Evolutionary conservation across 129 eudicot genomes (phyloP).

Genomic region (Mikania micrantha): DNA sequence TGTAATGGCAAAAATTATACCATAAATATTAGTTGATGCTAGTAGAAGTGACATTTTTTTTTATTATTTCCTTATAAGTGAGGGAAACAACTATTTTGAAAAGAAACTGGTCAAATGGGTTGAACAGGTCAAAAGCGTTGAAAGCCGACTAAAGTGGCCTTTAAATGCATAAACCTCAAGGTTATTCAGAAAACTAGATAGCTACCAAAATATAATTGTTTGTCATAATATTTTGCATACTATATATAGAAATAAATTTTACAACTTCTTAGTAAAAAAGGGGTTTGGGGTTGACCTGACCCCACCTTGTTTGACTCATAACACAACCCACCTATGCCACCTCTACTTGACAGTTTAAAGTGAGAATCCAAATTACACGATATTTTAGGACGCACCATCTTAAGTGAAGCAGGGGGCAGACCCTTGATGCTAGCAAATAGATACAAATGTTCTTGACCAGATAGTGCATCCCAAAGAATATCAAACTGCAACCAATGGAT

Average conservation of each 20-base stretch:
- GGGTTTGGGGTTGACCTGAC: not conserved
- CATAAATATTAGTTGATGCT: not conserved
- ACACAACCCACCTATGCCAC: not conserved
- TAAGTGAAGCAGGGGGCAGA: constrained; percentile 52
- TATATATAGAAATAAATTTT: not conserved
- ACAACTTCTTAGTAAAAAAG: not conserved
- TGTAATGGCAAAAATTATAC: not conserved
- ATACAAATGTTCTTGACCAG: constrained; percentile 90
- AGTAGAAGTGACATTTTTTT: not conserved
- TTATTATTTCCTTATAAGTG: not conserved
- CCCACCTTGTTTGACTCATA: not conserved
- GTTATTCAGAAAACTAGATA: not conserved
- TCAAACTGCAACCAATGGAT: constrained; percentile 59
- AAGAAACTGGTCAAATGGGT: not conserved
- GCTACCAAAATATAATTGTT: not conserved
- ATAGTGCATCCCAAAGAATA: constrained; percentile 84
- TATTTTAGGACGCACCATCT: constrained; percentile 30
- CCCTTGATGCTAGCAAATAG: constrained; percentile 94
- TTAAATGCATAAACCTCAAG: not conserved
- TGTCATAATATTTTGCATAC: not conserved
- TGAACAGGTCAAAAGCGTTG: not conserved
- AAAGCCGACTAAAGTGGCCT: not conserved
- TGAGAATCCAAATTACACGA: constrained; percentile 1
- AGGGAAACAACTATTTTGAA: not conserved
- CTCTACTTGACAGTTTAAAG: not conserved